Base-by-base conservation (phyloP, 2,329 filamentous ascomycete species). In the Drechmeria coniospora region DNA sequence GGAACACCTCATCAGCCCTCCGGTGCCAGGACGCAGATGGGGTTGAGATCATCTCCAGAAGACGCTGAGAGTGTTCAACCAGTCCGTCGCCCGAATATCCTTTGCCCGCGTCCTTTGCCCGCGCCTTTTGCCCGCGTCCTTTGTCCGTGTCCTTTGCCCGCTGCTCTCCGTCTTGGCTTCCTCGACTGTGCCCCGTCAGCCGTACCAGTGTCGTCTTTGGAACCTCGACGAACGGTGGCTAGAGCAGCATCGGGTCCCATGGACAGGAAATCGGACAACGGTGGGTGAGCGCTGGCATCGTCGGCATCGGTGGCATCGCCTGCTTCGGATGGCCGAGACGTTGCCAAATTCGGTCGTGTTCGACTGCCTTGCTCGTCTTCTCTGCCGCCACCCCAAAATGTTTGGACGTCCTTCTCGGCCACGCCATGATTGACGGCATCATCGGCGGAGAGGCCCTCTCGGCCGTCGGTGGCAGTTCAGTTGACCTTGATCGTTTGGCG, bases 391-490 rank as follows among this genome's bases (percentile, higher is more conserved):
- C n/a, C n/a, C n/a, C n/a, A n/a, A n/a, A n/a, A n/a, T n/a, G n/a
- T n/a, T n/a, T n/a, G n/a, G n/a, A n/a, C n/a, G n/a, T n/a, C n/a
- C n/a, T n/a, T n/a, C n/a, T 84, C 47, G 80, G 80, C 27, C 87
- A 81, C 74, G 75, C 74, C 4, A 64, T 74, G 0, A 74, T 84
- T 38, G 87, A 90, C 44, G 68, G 71, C 30, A 84, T 90, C 36
- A 79, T 87, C 11, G 81, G 79, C 12, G 78, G 79, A 1, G 76
- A 87, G 47, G 64, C 87, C 6, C 63, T 90, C 39, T 64, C 81
- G 31, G 75, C 80, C 1, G 74, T 87, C 25, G 84, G 82, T 45
- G 45, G 51, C 25, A 45, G 44, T n/a, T 4, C 51, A 66, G 27
- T 71, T 86, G 37, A 77, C 78, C 6, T 77, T 79, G 25, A 77